Conservation (phyloP, 208 protist genomes). For the Lotmaria passim region DNA sequence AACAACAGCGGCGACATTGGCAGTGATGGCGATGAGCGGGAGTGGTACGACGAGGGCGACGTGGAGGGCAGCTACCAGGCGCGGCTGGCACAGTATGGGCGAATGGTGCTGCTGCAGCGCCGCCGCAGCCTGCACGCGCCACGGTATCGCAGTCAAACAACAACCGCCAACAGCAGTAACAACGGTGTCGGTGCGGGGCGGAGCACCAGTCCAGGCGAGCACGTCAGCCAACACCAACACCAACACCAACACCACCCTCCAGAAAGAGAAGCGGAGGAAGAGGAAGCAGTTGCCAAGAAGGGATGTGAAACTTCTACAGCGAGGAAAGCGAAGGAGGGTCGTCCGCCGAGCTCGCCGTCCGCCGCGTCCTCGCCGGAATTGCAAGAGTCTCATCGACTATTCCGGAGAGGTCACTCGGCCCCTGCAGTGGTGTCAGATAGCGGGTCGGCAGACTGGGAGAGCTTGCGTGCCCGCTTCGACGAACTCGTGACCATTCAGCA, state of each 20-base stretch:
- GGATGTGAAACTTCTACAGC: no score
- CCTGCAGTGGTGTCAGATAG: conserved; percentile 2
- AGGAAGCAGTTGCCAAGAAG: no score
- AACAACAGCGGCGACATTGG: not conserved
- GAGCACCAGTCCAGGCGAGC: not conserved
- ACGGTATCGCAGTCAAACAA: not conserved
- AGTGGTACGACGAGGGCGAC: conserved; percentile 28
- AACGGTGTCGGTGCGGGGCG: not conserved
- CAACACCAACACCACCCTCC: no score
- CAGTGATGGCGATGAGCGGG: conserved; percentile 6
- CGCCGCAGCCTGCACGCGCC: conserved; percentile 7
- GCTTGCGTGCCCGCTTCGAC: conserved; percentile 25
- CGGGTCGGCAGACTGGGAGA: conserved; percentile 13
- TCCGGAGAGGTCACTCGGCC: conserved; percentile 20
- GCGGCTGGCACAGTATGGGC: conserved; percentile 19
- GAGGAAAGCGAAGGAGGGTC: no score
- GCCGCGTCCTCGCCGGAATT: not conserved
- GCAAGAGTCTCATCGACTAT: not conserved
- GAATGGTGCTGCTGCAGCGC: conserved; percentile 16
- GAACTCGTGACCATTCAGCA: conserved; percentile 33
- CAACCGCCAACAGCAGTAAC: not conserved
- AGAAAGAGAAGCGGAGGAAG: no score
- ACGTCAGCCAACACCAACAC: not conserved
- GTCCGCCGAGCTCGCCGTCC: not conserved
- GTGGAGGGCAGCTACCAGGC: conserved; percentile 1